phyloP scores from a whole-genome alignment of 2,329 filamentous ascomycete species.

The Diaporthe vaccinii region DNA sequence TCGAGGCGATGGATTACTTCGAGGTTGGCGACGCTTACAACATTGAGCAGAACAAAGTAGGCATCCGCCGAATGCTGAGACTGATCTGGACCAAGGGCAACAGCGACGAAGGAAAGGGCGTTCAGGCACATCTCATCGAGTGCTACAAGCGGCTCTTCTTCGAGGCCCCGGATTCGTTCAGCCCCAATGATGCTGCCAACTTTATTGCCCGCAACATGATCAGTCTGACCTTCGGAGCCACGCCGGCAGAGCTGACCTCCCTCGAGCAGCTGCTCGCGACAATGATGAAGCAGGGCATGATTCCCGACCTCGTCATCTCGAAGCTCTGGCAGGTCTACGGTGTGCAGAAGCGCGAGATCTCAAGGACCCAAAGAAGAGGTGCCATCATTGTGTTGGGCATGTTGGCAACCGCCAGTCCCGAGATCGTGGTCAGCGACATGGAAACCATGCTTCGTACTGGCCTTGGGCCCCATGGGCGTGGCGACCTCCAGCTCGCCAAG shows the following conservation, averaged over 20 bases:
- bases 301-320: constrained; percentile 86
- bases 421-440: constrained; percentile 95
- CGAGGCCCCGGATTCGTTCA: constrained; percentile 91
- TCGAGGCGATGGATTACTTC: constrained; percentile 99
- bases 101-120: constrained; percentile 98
- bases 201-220: constrained; percentile 99
- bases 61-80: constrained; percentile 94
- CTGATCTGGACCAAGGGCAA: constrained; percentile 99
- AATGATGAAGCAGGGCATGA: constrained; percentile 95
- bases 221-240: constrained; percentile 95
- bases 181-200: constrained; percentile 89
- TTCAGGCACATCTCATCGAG: constrained; percentile 96
- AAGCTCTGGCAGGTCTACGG: constrained; percentile 99
- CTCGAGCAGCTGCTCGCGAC: constrained; percentile 94
- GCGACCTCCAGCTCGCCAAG: constrained; percentile 90
- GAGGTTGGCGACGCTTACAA: constrained; percentile 96
- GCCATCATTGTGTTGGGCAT: constrained; percentile 97
- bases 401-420: constrained; percentile 91
- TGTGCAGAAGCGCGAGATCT: constrained; percentile 93
- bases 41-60: constrained; percentile 90
- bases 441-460: constrained; percentile 94
- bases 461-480: constrained; percentile 82
- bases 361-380: constrained; percentile 88
- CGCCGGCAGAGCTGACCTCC: constrained; percentile 93
- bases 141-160: constrained; percentile 98